Evolutionary conservation across 2,329 filamentous ascomycete genomes (phyloP).

Genomic region (Hypoxylon sp.): DNA sequence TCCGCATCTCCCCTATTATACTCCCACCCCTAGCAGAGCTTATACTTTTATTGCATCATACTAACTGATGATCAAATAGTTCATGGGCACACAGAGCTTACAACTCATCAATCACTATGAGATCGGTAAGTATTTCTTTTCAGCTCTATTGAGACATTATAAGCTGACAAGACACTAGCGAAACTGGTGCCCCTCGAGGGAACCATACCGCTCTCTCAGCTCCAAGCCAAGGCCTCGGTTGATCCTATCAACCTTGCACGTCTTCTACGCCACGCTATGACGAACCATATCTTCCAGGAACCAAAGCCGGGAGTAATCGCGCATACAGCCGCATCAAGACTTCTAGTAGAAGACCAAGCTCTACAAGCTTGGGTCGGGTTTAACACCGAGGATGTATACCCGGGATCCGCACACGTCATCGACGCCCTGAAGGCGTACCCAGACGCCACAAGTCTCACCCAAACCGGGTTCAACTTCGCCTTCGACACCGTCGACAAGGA

Average conservation of each 20-base stretch:
- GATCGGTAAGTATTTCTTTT: slow-evolving; percentile 59
- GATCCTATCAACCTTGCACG: slow-evolving; percentile 66
- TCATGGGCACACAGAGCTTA: slow-evolving; percentile 65
- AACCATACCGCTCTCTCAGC: slow-evolving; percentile 62
- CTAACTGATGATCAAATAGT: slow-evolving; percentile 55
- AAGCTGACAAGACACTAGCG: slow-evolving; percentile 54
- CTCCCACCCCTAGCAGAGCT: neutral
- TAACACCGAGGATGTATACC: slow-evolving; percentile 68
- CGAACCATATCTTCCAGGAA: slow-evolving; percentile 69
- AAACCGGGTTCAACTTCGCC: slow-evolving; percentile 67
- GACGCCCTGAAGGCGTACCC: slow-evolving; percentile 62
- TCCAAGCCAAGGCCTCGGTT: slow-evolving; percentile 62
- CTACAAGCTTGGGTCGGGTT: slow-evolving; percentile 70
- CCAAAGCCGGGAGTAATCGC: slow-evolving; percentile 64
- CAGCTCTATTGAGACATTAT: neutral
- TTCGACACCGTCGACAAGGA: slow-evolving; percentile 66
- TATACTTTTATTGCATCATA: neutral
- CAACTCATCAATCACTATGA: slow-evolving; percentile 66
- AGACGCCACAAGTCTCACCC: slow-evolving; percentile 63
- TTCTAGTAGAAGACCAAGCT: slow-evolving; percentile 63
- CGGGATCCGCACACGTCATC: slow-evolving; percentile 63
- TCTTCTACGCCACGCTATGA: slow-evolving; percentile 70
- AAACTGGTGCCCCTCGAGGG: slow-evolving; percentile 65
- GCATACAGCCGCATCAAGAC: slow-evolving; percentile 68
- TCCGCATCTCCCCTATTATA: neutral